Conservation (phyloP, 495 filamentous ascomycete genomes). For the Xylaria cubensis region DNA sequence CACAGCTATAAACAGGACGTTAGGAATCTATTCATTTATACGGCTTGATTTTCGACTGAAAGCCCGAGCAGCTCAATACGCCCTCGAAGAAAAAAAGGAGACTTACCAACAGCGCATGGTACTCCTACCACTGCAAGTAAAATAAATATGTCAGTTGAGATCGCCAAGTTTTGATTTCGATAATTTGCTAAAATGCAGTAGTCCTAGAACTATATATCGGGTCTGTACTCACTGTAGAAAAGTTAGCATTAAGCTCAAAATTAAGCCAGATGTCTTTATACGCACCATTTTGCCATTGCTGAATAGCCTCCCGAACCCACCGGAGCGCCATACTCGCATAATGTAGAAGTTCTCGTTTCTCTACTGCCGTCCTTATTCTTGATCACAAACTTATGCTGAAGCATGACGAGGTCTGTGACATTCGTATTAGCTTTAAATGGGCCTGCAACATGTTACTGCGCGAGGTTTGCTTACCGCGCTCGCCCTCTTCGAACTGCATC, state of each 20-base stretch:
- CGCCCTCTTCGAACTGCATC: constrained; percentile 84
- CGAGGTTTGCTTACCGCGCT: constrained; percentile 56
- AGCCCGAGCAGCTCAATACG: not conserved
- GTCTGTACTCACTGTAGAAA: constrained; percentile 15
- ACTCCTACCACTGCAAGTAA: constrained; percentile 42
- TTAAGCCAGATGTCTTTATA: not conserved
- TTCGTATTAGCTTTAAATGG: constrained; percentile 13
- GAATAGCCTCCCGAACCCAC: constrained; percentile 81
- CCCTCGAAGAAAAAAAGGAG: constrained; percentile 4
- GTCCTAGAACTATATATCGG: not conserved
- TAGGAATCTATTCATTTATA: constrained; percentile 43
- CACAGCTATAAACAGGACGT: constrained; percentile 55
- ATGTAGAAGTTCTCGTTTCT: constrained; percentile 80
- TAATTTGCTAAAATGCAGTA: not conserved
- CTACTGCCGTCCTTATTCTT: constrained; percentile 73
- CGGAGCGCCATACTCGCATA: constrained; percentile 85
- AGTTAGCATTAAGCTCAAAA: constrained; percentile 5
- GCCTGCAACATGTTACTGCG: not conserved
- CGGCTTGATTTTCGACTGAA: not conserved
- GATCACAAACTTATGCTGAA: constrained; percentile 94
- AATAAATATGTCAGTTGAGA: constrained; percentile 33
- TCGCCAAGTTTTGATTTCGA: not conserved
- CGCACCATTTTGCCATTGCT: constrained; percentile 77
- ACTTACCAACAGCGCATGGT: constrained; percentile 28
- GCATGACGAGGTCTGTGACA: constrained; percentile 59